Evolutionary conservation across 345 rosid species (phyloP).

Genomic region (Ailanthus altissimus): DNA sequence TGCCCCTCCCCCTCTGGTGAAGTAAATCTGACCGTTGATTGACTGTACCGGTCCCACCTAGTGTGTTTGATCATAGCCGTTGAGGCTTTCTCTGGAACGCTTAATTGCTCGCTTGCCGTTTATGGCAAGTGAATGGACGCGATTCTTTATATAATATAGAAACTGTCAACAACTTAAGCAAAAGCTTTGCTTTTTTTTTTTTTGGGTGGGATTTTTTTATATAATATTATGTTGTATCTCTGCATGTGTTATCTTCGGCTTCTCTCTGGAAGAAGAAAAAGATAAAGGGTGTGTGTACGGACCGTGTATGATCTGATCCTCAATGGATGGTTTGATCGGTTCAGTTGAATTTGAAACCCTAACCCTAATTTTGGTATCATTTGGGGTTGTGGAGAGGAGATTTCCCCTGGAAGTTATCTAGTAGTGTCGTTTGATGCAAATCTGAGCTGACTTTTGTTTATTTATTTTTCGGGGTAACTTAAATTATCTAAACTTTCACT

Average conservation of each 20-base stretch:
- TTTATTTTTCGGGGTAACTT: constrained; percentile 12
- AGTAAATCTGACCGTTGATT: constrained; percentile 23
- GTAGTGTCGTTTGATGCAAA: constrained; percentile 12
- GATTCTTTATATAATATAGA: not conserved
- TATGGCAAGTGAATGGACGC: constrained; percentile 16
- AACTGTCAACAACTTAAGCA: not conserved
- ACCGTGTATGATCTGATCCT: constrained; percentile 16
- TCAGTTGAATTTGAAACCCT: constrained; percentile 11
- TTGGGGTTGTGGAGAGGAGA: constrained; percentile 19
- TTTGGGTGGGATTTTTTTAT: not conserved
- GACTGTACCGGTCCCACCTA: constrained; percentile 2
- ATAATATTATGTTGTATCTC: not conserved
- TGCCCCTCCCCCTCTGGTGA: constrained; percentile 16
- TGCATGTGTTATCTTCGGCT: not conserved
- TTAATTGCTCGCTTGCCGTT: constrained; percentile 20
- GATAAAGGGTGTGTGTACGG: constrained; percentile 22
- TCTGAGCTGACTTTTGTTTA: constrained; percentile 4
- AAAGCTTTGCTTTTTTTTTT: not conserved
- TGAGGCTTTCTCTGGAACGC: constrained; percentile 1
- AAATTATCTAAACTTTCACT: not conserved
- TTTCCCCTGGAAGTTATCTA: constrained; percentile 44
- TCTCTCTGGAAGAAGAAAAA: not conserved
- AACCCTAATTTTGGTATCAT: constrained; percentile 15
- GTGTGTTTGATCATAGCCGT: constrained; percentile 17
- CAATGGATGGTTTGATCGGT: constrained; percentile 13